Percentiles rank a stretch among this genome's conserved stretches.
phyloP scores from a whole-genome alignment of 2,329 filamentous ascomycete species.

The Colletotrichum filicis region DNA sequence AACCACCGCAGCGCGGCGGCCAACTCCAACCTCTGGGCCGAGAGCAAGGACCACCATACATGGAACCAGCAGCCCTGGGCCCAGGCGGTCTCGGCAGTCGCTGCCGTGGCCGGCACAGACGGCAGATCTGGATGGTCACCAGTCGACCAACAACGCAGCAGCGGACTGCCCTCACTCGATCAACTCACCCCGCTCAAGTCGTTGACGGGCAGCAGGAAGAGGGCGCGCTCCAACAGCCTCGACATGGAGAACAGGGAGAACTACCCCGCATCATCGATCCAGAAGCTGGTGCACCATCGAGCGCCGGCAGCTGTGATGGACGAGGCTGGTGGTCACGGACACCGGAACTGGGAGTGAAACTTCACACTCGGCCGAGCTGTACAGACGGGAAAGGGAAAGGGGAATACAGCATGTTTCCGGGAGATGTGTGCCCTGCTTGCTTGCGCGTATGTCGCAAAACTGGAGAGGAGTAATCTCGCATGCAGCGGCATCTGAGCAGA shows the following conservation, averaged over 20 bases:
- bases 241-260: constrained; percentile 37
- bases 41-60: constrained; percentile 42
- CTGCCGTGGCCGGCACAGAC: constrained; percentile 39
- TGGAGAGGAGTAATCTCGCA: not conserved
- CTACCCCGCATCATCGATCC: constrained; percentile 36
- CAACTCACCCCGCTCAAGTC: constrained; percentile 36
- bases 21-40: constrained; percentile 42
- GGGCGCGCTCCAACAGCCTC: constrained; percentile 35
- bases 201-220: constrained; percentile 27
- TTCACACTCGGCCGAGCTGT: constrained; percentile 1
- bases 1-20: constrained; percentile 37
- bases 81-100: constrained; percentile 45
- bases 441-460: not conserved
- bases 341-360: constrained; percentile 35
- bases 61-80: constrained; percentile 44
- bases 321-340: constrained; percentile 31
- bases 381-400: not conserved
- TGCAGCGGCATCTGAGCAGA: not conserved
- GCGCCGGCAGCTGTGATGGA: constrained; percentile 29
- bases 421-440: not conserved
- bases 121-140: constrained; percentile 34
- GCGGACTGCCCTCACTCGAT: constrained; percentile 31
- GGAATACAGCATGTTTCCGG: not conserved
- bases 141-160: constrained; percentile 29
- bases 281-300: constrained; percentile 36